phyloP scores from a whole-genome alignment of 768 basidiomycete species.

The Lactarius hatsudake region DNA sequence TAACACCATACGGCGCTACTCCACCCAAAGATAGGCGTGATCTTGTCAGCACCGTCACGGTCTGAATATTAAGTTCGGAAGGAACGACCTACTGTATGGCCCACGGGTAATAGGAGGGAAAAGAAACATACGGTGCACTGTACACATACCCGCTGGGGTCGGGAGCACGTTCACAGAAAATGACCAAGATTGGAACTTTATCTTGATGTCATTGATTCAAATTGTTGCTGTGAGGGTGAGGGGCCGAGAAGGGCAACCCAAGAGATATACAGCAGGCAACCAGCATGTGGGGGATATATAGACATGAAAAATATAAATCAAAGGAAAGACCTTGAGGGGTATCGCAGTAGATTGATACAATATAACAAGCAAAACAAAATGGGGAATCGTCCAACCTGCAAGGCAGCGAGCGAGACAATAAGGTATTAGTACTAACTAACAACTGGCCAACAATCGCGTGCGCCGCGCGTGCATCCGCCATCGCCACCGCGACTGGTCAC shows the following conservation, averaged over 20 bases:
- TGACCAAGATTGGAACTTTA: too few relatives aligned
- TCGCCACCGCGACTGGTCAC: background rate
- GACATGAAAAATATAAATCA: background rate
- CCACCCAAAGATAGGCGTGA: too few relatives aligned
- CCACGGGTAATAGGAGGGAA: too few relatives aligned
- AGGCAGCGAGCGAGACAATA: background rate
- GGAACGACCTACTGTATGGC: too few relatives aligned
- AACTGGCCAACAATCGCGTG: background rate
- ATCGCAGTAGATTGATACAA: constrained; percentile 6
- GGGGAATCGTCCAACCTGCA: background rate
- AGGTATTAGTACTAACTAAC: background rate
- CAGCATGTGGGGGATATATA: background rate
- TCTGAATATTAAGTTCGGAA: too few relatives aligned
- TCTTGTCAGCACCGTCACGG: too few relatives aligned
- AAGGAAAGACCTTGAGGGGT: background rate
- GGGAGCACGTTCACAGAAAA: too few relatives aligned
- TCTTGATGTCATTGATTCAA: too few relatives aligned
- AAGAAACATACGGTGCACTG: too few relatives aligned
- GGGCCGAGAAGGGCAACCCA: background rate
- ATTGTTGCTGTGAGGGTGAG: too few relatives aligned
- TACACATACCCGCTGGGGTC: too few relatives aligned
- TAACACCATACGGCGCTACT: too few relatives aligned
- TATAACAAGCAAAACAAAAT: background rate
- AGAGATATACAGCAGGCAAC: background rate
- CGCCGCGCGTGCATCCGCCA: background rate